Conservation (phyloP, 2,329 filamentous ascomycete genomes). For the Penicillium sp. region DNA sequence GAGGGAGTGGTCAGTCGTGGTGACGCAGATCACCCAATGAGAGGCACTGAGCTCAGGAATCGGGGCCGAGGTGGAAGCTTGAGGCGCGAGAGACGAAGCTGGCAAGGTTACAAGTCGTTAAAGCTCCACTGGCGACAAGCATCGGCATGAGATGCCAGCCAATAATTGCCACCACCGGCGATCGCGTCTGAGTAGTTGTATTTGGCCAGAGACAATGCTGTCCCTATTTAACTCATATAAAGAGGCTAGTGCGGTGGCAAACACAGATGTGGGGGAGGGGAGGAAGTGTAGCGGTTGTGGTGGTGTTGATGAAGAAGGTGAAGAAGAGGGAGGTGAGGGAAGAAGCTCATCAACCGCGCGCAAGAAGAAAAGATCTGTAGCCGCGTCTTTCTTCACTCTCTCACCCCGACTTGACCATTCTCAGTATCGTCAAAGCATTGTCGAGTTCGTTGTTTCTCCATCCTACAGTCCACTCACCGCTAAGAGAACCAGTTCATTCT, state of each 20-base stretch:
- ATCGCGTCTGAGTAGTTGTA: neutral
- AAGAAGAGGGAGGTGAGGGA: too few relatives aligned
- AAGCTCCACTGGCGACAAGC: conserved; percentile 2
- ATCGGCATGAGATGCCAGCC: conserved; percentile 29
- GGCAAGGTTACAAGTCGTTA: neutral
- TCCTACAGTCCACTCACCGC: too few relatives aligned
- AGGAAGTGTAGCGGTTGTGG: too few relatives aligned
- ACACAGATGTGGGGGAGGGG: neutral
- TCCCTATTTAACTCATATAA: neutral
- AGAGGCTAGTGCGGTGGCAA: conserved; percentile 1
- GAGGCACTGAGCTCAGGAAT: neutral
- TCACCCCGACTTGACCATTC: too few relatives aligned
- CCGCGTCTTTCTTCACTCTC: too few relatives aligned
- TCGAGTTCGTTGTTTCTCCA: too few relatives aligned
- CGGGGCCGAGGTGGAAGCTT: neutral
- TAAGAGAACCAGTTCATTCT: too few relatives aligned
- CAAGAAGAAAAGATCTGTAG: too few relatives aligned
- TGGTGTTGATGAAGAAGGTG: neutral
- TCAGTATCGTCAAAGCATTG: too few relatives aligned
- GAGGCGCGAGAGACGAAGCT: neutral
- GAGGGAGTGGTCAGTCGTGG: neutral
- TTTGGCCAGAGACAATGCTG: neutral
- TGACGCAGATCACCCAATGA: neutral
- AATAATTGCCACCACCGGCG: conserved; percentile 18
- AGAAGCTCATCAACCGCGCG: too few relatives aligned